phyloP scores from a whole-genome alignment of 2,329 filamentous ascomycete genomes.

The Aplosporella prunicola region DNA sequence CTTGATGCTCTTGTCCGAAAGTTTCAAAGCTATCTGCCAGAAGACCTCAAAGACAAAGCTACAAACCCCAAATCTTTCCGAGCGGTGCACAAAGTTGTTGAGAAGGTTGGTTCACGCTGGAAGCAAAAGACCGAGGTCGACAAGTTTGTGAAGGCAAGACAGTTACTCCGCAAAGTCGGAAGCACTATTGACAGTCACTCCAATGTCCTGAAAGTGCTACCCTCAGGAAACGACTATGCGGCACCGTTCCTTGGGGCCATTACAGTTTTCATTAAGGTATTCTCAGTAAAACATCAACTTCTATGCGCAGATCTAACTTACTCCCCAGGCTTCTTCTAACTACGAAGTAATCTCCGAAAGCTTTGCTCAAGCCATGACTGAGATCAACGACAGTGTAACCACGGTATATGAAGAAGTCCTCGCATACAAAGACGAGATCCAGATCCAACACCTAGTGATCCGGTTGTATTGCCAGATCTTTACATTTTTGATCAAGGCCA shows the following conservation, averaged over 20 bases:
- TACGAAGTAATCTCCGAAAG: slow-evolving; percentile 16
- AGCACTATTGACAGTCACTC: slow-evolving; percentile 14
- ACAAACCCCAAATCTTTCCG: neutral
- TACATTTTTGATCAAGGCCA: slow-evolving; percentile 16
- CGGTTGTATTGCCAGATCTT: slow-evolving; percentile 19
- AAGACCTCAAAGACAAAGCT: neutral
- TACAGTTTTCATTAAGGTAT: slow-evolving; percentile 13
- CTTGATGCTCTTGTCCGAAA: neutral
- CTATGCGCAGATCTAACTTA: neutral
- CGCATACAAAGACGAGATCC: slow-evolving; percentile 13
- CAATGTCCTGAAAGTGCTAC: slow-evolving; percentile 15
- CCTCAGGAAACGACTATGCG: slow-evolving; percentile 16
- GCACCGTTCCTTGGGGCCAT: slow-evolving; percentile 16
- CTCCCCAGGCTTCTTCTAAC: slow-evolving; percentile 17
- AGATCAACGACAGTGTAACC: slow-evolving; percentile 12
- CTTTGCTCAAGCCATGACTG: slow-evolving; percentile 13
- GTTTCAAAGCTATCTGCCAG: neutral
- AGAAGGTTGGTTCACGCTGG: neutral
- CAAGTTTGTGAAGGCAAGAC: neutral
- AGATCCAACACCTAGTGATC: slow-evolving; percentile 13
- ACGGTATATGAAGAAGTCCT: slow-evolving; percentile 12
- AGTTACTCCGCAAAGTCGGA: slow-evolving; percentile 8
- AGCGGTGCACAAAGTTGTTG: neutral
- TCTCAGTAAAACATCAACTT: accelerated
- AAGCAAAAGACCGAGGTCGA: neutral